These are phyloP conservation scores for Yamadazyma oceani DNA, from an alignment of 1,139 yeast species.

Conservation along the genomic window DNA sequence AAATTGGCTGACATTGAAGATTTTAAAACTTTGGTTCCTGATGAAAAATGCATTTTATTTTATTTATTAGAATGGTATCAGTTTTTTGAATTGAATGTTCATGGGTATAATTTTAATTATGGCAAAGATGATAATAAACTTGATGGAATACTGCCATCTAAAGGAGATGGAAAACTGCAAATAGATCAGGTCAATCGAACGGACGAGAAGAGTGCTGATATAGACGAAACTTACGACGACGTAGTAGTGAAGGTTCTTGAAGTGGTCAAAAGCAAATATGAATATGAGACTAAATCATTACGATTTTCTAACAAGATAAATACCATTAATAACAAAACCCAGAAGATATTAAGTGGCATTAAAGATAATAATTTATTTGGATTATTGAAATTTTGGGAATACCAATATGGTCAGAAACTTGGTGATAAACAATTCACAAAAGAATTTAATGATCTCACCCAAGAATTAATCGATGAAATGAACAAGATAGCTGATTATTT, in stretches of 20 bases:
- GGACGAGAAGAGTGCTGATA: too few relatives aligned
- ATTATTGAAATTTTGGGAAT: slow-evolving; percentile 9
- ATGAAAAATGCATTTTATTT: slow-evolving; percentile 65
- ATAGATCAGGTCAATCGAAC: too few relatives aligned
- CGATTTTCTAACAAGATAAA: slow-evolving; percentile 29
- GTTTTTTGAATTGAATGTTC: slow-evolving; percentile 35
- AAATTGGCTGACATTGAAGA: slow-evolving; percentile 62
- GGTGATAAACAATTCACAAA: neutral
- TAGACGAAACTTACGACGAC: slow-evolving; percentile 16
- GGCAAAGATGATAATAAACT: neutral
- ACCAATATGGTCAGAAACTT: slow-evolving; percentile 2
- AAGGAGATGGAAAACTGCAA: too few relatives aligned
- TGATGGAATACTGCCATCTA: neutral
- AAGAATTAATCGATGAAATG: slow-evolving; percentile 8
- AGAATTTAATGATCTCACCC: slow-evolving; percentile 11
- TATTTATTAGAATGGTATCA: slow-evolving; percentile 69
- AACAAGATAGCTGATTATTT: slow-evolving; percentile 4
- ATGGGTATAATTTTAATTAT: slow-evolving; percentile 3
- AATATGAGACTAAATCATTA: slow-evolving; percentile 33
- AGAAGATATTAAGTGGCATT: slow-evolving; percentile 1
- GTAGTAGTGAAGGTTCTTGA: slow-evolving; percentile 22
- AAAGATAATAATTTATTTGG: slow-evolving; percentile 9
- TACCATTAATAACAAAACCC: slow-evolving; percentile 12
- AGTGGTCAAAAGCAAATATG: slow-evolving; percentile 27
- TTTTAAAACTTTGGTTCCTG: slow-evolving; percentile 52